Evolutionary conservation across 2,329 filamentous ascomycete species (phyloP).

Genomic region (Didymella glomerata): DNA sequence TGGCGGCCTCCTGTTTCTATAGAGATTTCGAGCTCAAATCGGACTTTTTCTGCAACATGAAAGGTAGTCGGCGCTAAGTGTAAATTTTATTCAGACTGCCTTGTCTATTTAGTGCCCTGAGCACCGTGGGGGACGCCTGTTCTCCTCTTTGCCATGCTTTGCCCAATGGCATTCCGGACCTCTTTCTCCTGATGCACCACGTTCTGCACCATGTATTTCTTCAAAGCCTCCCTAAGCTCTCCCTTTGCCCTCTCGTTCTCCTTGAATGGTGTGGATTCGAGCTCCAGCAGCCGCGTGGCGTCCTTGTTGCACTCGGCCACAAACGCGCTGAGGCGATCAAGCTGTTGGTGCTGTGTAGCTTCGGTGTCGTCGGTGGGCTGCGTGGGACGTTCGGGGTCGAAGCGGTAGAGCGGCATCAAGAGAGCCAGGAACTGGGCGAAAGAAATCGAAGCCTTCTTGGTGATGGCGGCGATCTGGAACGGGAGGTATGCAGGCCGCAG

Average conservation of each 20-base stretch:
- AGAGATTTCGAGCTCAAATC: no score
- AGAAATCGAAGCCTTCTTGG: slow-evolving; percentile 78
- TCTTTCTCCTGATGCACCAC: slow-evolving; percentile 76
- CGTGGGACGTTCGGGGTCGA: slow-evolving; percentile 35
- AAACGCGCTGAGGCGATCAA: slow-evolving; percentile 72
- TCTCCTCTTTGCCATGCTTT: slow-evolving; percentile 69
- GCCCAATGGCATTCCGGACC: slow-evolving; percentile 80
- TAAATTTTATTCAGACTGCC: no score
- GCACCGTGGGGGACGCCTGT: slow-evolving; percentile 70
- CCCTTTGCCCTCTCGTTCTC: slow-evolving; percentile 70
- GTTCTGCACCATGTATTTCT: slow-evolving; percentile 88
- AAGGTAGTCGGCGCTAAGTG: neutral
- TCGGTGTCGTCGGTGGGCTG: slow-evolving; percentile 40
- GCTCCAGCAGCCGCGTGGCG: slow-evolving; percentile 71
- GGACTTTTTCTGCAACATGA: no score
- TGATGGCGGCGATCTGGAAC: slow-evolving; percentile 81
- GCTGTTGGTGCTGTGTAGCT: slow-evolving; percentile 62
- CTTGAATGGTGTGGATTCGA: slow-evolving; percentile 83
- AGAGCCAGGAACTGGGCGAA: slow-evolving; percentile 55
- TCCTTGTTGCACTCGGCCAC: slow-evolving; percentile 72
- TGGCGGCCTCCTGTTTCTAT: no score
- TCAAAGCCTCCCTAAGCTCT: slow-evolving; percentile 75
- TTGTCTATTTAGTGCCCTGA: slow-evolving; percentile 33
- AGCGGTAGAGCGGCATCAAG: slow-evolving; percentile 47
- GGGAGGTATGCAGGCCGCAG: slow-evolving; percentile 74